phyloP scores from a whole-genome alignment of 1,284 basidiomycete genomes.

The Malassezia cuniculi region DNA sequence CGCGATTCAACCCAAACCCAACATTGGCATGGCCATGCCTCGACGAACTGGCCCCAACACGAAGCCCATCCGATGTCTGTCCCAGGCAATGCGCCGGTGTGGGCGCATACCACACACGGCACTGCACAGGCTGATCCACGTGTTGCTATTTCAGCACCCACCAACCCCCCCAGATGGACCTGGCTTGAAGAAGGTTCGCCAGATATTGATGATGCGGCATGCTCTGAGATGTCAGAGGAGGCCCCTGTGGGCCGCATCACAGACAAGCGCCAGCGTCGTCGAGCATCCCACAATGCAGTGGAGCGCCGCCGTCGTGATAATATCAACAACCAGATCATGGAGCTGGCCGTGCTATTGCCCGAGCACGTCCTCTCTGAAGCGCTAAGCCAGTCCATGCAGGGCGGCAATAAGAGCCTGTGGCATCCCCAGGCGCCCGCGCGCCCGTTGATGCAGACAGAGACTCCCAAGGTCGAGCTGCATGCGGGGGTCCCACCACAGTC shows the following conservation, averaged over 20 bases:
- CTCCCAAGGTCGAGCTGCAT: too few species aligned
- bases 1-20: slow-evolving; percentile 12
- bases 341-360: slow-evolving; percentile 73
- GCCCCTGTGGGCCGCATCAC: too few species aligned
- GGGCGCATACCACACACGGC: background rate
- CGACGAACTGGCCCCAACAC: slow-evolving; percentile 5
- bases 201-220: background rate
- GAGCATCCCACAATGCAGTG: slow-evolving; percentile 81
- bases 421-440: too few species aligned
- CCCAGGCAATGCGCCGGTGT: too few species aligned
- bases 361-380: slow-evolving; percentile 49
- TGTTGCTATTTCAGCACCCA: background rate
- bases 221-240: background rate
- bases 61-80: too few species aligned
- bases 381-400: slow-evolving; percentile 30
- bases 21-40: slow-evolving; percentile 4
- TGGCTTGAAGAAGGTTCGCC: too few species aligned
- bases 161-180: slow-evolving; percentile 3
- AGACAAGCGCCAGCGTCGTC: slow-evolving; percentile 63
- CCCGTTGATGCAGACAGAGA: too few species aligned
- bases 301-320: slow-evolving; percentile 73
- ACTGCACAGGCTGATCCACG: background rate
- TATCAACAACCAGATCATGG: slow-evolving; percentile 84
- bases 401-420: slow-evolving; percentile 24
- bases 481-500: too few species aligned